Conservation (phyloP, 73 alveolate genomes). For the Paramecium bursaria region DNA sequence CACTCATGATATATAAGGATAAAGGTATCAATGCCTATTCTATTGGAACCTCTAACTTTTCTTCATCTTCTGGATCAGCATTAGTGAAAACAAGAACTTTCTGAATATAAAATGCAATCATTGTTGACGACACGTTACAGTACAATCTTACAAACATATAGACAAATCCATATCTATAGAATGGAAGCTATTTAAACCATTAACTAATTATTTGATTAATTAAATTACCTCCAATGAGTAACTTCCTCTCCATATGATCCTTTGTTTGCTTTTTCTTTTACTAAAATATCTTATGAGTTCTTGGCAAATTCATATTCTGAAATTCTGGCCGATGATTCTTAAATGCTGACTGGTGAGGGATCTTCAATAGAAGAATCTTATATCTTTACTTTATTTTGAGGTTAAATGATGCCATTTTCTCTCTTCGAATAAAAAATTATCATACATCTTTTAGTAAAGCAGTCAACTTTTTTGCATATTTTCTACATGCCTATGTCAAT, state of each 20-base stretch:
- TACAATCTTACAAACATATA: constrained; percentile 85
- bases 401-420: constrained; percentile 24
- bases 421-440: neutral
- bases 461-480: constrained; percentile 27
- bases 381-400: neutral
- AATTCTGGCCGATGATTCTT: too few species aligned
- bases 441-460: constrained; percentile 4
- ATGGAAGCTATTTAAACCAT: constrained; percentile 79
- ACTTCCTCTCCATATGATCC: constrained; percentile 56
- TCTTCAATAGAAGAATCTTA: too few species aligned
- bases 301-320: constrained; percentile 52
- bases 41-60: constrained; percentile 74
- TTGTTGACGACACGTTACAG: constrained; percentile 82
- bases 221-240: constrained; percentile 33
- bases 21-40: constrained; percentile 83
- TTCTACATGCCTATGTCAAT: constrained; percentile 60
- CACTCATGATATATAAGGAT: constrained; percentile 75
- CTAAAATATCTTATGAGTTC: constrained; percentile 1
- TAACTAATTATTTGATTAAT: neutral
- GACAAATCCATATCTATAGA: constrained; percentile 77
- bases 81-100: constrained; percentile 72
- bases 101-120: constrained; percentile 78
- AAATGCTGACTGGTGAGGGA: too few species aligned
- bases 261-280: constrained; percentile 11
- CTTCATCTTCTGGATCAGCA: constrained; percentile 70